Evolutionary conservation across 2,329 filamentous ascomycete genomes (phyloP).

Genomic region (Aspergillus melleus): DNA sequence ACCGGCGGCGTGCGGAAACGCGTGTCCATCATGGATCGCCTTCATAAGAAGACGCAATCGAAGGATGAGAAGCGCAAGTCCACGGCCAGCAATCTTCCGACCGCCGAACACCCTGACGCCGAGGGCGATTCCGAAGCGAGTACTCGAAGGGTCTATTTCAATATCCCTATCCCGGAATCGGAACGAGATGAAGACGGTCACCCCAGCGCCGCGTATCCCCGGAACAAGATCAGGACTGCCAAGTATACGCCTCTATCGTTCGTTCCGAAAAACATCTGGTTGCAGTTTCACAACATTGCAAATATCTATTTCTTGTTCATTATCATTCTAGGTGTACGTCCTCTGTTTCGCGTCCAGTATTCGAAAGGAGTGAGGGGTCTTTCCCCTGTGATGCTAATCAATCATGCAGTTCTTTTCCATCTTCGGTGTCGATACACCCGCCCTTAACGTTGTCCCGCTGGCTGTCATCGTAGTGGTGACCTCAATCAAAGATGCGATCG

Average conservation of each 20-base stretch:
- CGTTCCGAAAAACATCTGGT: conserved; percentile 93
- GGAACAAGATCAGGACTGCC: conserved; percentile 96
- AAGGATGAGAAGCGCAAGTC: conserved; percentile 69
- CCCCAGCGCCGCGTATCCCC: conserved; percentile 67
- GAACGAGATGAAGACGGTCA: conserved; percentile 79
- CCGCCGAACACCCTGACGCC: conserved; percentile 20
- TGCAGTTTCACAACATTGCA: conserved; percentile 97
- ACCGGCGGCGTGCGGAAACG: conserved; percentile 77
- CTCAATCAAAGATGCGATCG: conserved; percentile 89
- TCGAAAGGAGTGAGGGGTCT: neutral
- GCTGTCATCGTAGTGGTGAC: conserved; percentile 91
- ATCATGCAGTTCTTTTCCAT: conserved; percentile 81
- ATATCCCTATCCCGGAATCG: conserved; percentile 72
- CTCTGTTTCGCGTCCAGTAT: neutral
- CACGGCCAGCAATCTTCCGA: conserved; percentile 40
- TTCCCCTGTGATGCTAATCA: conserved; percentile 14
- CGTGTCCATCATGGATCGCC: conserved; percentile 74
- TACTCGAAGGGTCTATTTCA: conserved; percentile 65
- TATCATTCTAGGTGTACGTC: conserved; percentile 85
- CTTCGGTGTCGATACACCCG: conserved; percentile 89
- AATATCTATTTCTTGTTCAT: conserved; percentile 98
- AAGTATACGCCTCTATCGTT: conserved; percentile 97
- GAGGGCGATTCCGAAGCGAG: conserved; percentile 44
- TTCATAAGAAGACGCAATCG: conserved; percentile 61
- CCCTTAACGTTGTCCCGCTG: conserved; percentile 82